phyloP scores from a whole-genome alignment of 2,329 filamentous ascomycete genomes.

The Penicillium sp. region DNA sequence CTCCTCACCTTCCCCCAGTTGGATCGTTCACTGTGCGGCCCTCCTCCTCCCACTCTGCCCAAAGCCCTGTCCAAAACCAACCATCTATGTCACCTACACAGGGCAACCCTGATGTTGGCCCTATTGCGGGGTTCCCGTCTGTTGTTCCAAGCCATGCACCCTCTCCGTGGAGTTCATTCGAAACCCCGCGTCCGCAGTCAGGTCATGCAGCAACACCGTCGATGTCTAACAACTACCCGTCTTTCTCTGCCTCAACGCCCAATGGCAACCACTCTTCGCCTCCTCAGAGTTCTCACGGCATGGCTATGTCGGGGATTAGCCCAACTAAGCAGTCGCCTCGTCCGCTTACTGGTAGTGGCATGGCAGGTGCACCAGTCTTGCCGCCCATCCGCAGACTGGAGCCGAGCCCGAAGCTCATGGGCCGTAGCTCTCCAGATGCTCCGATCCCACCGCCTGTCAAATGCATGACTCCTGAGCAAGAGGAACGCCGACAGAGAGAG shows the following conservation, averaged over 20 bases:
- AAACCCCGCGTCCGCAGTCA: slow-evolving; percentile 26
- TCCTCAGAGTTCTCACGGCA: slow-evolving; percentile 30
- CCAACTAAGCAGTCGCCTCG: slow-evolving; percentile 41
- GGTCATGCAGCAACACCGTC: slow-evolving; percentile 24
- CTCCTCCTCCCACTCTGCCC: slow-evolving; percentile 36
- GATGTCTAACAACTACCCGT: slow-evolving; percentile 25
- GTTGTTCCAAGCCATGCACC: slow-evolving; percentile 24
- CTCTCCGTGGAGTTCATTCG: slow-evolving; percentile 28
- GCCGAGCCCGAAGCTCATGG: slow-evolving; percentile 40
- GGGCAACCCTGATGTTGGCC: slow-evolving; percentile 42
- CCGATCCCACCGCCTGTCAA: slow-evolving; percentile 37
- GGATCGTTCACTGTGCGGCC: slow-evolving; percentile 33
- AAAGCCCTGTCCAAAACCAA: slow-evolving; percentile 36
- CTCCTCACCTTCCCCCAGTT: slow-evolving; percentile 26
- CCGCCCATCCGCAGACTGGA: slow-evolving; percentile 36
- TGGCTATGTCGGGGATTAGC: slow-evolving; percentile 38
- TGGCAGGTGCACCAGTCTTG: slow-evolving; percentile 31
- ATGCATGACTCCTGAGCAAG: slow-evolving; percentile 38
- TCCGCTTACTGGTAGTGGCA: slow-evolving; percentile 28
- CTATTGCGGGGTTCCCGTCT: slow-evolving; percentile 38
- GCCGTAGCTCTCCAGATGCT: slow-evolving; percentile 35
- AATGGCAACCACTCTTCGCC: slow-evolving; percentile 30
- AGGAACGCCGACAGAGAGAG: slow-evolving; percentile 34
- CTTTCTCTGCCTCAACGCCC: slow-evolving; percentile 28
- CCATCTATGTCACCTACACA: slow-evolving; percentile 44